Evolutionary conservation across 1,139 yeast genomes (phyloP).

Genomic region (Debaryomyces udenii): DNA sequence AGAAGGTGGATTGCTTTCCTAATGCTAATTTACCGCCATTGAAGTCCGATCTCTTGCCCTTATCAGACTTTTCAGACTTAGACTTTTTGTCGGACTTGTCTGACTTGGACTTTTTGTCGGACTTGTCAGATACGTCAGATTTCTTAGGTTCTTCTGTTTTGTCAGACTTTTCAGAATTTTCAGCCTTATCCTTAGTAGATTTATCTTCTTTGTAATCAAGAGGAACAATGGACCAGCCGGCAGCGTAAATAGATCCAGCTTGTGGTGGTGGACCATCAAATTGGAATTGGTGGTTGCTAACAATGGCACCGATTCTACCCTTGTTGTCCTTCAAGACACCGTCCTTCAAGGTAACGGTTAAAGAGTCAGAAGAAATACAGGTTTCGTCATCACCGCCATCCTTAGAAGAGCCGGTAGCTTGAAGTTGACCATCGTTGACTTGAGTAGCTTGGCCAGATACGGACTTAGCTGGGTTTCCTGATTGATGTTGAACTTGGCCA

Average conservation of each 20-base stretch:
- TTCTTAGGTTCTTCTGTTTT: constrained; percentile 7
- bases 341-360: constrained; percentile 56
- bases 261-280: constrained; percentile 92
- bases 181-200: background rate
- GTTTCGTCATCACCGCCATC: constrained; percentile 29
- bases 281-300: constrained; percentile 86
- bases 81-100: background rate
- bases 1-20: constrained; percentile 42
- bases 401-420: constrained; percentile 19
- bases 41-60: constrained; percentile 22
- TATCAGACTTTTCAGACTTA: constrained; percentile 5
- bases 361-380: constrained; percentile 54
- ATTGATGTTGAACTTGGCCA: constrained; percentile 34
- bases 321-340: constrained; percentile 59
- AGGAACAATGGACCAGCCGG: constrained; percentile 72
- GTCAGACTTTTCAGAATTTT: constrained; percentile 21
- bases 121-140: too few species aligned
- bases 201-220: constrained; percentile 46
- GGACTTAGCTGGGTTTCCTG: constrained; percentile 19
- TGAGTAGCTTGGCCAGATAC: constrained; percentile 20
- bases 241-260: constrained; percentile 86
- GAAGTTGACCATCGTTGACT: constrained; percentile 33
- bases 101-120: background rate
- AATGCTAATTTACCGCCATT: constrained; percentile 36
- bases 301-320: constrained; percentile 81